Evolutionary conservation across 768 basidiomycete species (phyloP).

Genomic region (Cubamyces sp.): DNA sequence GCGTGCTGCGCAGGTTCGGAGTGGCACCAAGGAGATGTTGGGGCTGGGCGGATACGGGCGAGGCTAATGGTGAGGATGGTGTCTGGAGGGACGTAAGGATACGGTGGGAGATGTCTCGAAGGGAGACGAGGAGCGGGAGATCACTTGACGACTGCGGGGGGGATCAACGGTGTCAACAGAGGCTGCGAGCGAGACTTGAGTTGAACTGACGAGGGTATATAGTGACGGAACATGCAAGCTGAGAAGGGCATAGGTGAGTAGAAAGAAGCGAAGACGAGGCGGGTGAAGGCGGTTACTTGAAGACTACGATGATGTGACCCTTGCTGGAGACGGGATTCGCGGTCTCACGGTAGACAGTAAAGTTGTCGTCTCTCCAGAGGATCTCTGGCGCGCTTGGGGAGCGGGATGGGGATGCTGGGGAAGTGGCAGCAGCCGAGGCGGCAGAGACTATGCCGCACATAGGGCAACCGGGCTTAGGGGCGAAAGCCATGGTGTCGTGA

Average conservation of each 20-base stretch:
- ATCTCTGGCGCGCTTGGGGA: constrained; percentile 59
- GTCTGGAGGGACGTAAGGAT: constrained; percentile 54
- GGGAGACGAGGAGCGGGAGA: constrained; percentile 67
- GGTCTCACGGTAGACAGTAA: constrained; percentile 74
- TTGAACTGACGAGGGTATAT: constrained; percentile 51
- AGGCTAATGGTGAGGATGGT: constrained; percentile 20
- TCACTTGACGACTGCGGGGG: constrained; percentile 67
- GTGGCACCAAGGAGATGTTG: constrained; percentile 16
- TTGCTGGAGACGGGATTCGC: constrained; percentile 72
- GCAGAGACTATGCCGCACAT: constrained; percentile 74
- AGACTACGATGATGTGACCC: constrained; percentile 72
- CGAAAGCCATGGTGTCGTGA: constrained; percentile 48
- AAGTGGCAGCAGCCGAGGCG: constrained; percentile 49
- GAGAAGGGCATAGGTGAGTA: constrained; percentile 20
- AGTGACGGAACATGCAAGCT: constrained; percentile 81
- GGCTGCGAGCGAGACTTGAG: background rate
- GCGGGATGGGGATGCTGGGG: constrained; percentile 47
- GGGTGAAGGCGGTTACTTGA: constrained; percentile 62
- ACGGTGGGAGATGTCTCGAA: constrained; percentile 60
- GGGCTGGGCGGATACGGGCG: constrained; percentile 34
- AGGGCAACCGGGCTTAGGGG: constrained; percentile 71
- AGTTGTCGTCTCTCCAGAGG: constrained; percentile 77
- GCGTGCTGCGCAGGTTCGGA: constrained; percentile 21
- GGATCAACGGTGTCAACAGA: constrained; percentile 1
- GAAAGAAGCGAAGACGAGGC: constrained; percentile 7